Conservation (phyloP, 352 stramenopile genomes). For the Peronospora belbahrii region DNA sequence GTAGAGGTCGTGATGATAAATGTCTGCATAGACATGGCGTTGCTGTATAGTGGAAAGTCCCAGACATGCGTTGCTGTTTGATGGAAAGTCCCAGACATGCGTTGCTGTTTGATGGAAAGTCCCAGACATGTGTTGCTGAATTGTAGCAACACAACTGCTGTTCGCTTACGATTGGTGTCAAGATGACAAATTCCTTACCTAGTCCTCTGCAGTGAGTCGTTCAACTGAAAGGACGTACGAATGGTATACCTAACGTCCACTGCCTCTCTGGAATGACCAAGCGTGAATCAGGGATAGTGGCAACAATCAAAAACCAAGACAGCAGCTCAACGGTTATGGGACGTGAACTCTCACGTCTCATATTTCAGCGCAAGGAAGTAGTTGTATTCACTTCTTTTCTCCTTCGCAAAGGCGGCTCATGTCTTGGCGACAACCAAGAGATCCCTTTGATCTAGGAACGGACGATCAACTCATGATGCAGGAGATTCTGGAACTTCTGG, state of each 20-base stretch:
- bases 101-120: no score
- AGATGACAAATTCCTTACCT: slow-evolving; percentile 29
- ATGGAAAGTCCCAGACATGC: no score
- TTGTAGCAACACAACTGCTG: slow-evolving; percentile 55
- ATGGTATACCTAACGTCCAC: no score
- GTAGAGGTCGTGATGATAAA: slow-evolving; percentile 39
- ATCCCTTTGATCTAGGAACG: slow-evolving; percentile 10
- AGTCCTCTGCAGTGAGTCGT: no score
- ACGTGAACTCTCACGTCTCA: slow-evolving; percentile 1
- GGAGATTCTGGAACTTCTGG: slow-evolving; percentile 25
- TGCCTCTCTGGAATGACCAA: no score
- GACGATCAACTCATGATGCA: slow-evolving; percentile 24
- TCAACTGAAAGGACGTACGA: no score
- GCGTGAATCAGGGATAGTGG: no score
- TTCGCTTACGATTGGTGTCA: slow-evolving; percentile 26
- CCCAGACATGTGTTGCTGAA: no score
- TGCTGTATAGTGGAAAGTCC: slow-evolving; percentile 26
- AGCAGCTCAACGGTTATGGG: neutral
- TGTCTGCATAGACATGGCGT: slow-evolving; percentile 55
- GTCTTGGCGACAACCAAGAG: slow-evolving; percentile 9
- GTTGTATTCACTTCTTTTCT: neutral
- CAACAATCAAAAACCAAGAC: no score
- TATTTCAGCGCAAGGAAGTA: slow-evolving; percentile 1
- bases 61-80: no score
- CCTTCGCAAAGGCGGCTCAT: neutral